These are phyloP conservation scores for Hura crepitans DNA, from an alignment of 441 rosid genomes.

Conservation along the genomic window DNA sequence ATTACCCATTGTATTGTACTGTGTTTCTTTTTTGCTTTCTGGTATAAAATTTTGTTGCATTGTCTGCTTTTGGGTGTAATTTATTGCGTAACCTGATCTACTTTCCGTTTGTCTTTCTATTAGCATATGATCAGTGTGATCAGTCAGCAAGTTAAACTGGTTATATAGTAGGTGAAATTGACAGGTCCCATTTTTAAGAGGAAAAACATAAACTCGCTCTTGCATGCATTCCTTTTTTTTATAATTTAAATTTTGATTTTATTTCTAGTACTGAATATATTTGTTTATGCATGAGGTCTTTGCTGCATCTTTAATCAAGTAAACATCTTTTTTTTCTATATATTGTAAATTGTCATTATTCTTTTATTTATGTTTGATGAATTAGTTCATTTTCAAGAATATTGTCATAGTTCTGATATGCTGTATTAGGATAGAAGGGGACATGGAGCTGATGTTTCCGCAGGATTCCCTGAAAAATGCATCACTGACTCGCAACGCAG, in stretches of 20 bases:
- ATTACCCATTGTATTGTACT: background rate
- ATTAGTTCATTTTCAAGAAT: slow-evolving; percentile 19
- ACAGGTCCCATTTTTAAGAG: background rate
- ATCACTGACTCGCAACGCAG: slow-evolving; percentile 22
- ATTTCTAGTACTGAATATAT: too few species aligned
- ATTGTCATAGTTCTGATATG: slow-evolving; percentile 25
- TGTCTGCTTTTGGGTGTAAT: background rate
- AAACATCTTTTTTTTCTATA: slow-evolving; percentile 2
- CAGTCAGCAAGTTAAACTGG: background rate
- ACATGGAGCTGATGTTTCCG: slow-evolving; percentile 31
- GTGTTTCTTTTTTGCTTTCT: background rate
- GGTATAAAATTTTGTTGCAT: background rate
- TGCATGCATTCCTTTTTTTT: too few species aligned
- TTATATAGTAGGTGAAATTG: background rate
- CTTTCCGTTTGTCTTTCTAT: background rate
- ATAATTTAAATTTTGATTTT: too few species aligned
- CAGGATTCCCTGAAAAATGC: slow-evolving; percentile 28
- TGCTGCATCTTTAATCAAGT: background rate
- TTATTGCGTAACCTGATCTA: background rate
- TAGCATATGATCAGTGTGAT: slow-evolving; percentile 1
- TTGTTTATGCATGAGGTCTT: background rate
- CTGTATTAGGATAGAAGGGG: slow-evolving; percentile 60
- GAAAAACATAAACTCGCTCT: background rate
- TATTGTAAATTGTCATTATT: background rate
- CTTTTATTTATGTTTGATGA: slow-evolving; percentile 3